Evolutionary conservation across 139 green algal species (phyloP).

Genomic region (Ettlia oleoabundans): DNA sequence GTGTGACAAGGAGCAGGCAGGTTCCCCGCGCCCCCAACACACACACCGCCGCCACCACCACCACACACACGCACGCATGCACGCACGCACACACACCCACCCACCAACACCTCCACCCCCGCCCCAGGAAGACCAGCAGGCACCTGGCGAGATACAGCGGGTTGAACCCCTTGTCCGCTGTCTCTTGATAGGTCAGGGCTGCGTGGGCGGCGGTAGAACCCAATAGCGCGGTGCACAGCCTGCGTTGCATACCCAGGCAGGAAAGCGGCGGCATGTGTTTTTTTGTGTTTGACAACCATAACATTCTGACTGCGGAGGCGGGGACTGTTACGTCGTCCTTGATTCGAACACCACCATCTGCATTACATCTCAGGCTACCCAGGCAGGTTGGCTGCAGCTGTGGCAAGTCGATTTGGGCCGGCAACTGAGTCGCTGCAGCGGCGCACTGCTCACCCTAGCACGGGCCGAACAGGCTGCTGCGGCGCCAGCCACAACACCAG

Average conservation of each 20-base stretch:
- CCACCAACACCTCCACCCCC: background rate
- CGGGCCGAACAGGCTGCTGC: slow-evolving; percentile 9
- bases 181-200: slow-evolving; percentile 17
- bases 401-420: background rate
- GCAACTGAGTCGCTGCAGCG: no score
- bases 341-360: no score
- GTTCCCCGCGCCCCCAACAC: no score
- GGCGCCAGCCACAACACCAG: slow-evolving; percentile 14
- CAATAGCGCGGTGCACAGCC: slow-evolving; percentile 7
- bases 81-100: no score
- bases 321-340: no score
- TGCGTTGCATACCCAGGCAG: background rate
- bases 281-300: no score
- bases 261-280: background rate
- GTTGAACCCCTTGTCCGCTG: background rate
- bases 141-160: background rate
- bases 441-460: slow-evolving; percentile 16
- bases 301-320: no score
- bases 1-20: no score
- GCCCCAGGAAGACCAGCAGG: background rate
- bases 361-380: background rate
- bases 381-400: background rate
- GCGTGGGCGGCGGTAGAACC: background rate
- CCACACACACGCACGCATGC: no score
- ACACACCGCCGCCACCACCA: no score